These are phyloP conservation scores for Puya raimondii DNA, from an alignment of 176 grass and related monocot genomes.

Conservation along the genomic window DNA sequence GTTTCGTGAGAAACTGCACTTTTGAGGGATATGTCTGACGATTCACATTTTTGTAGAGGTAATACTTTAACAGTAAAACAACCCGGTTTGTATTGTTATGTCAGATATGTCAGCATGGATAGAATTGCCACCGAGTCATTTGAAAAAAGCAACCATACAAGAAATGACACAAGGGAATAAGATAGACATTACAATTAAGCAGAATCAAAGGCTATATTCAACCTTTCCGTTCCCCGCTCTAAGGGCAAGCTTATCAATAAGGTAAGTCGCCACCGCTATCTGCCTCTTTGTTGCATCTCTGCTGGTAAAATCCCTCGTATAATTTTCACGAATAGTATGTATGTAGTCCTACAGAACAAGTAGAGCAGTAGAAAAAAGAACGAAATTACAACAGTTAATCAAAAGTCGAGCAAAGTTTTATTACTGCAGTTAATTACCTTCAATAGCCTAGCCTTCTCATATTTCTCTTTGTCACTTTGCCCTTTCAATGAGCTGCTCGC, in stretches of 20 bases:
- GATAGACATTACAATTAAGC: not conserved
- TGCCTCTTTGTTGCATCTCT: slow-evolving; percentile 59
- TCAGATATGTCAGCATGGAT: too few species aligned
- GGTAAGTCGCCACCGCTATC: slow-evolving; percentile 95
- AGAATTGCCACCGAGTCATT: too few species aligned
- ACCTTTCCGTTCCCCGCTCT: slow-evolving; percentile 99
- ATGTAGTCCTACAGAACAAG: slow-evolving; percentile 55
- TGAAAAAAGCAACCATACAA: not conserved
- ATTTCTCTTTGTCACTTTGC: slow-evolving; percentile 95
- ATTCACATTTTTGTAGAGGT: too few species aligned
- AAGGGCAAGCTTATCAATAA: slow-evolving; percentile 99
- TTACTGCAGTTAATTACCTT: slow-evolving; percentile 37
- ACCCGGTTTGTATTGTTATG: too few species aligned
- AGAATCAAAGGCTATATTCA: not conserved
- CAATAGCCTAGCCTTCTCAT: slow-evolving; percentile 88
- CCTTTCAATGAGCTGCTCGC: slow-evolving; percentile 91
- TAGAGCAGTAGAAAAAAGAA: too few species aligned
- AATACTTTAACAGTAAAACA: too few species aligned
- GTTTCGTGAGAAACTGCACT: too few species aligned
- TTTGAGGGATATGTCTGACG: too few species aligned
- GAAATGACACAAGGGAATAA: not conserved
- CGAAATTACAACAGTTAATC: too few species aligned
- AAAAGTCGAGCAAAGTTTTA: too few species aligned
- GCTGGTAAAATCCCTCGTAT: slow-evolving; percentile 76
- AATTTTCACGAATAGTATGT: slow-evolving; percentile 63